These are phyloP conservation scores for Phalaenopsis aphrodite DNA, from an alignment of 106 monocot genomes.

Conservation along the genomic window DNA sequence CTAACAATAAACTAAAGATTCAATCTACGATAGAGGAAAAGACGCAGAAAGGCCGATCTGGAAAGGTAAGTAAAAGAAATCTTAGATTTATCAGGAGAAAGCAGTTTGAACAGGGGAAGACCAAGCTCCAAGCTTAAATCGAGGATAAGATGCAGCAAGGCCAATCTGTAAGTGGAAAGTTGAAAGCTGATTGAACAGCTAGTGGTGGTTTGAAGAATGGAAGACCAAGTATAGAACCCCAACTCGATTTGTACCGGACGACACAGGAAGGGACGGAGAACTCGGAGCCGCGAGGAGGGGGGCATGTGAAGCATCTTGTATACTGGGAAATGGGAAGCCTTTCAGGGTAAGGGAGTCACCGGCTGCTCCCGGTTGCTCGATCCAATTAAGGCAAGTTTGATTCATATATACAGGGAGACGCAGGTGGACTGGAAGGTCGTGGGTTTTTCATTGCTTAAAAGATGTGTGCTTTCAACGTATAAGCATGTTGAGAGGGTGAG, in stretches of 20 bases:
- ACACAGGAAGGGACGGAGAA: background rate
- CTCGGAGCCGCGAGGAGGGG: background rate
- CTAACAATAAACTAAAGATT: background rate
- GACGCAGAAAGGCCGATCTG: no score
- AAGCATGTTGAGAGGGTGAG: no score
- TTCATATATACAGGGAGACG: background rate
- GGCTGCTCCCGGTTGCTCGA: background rate
- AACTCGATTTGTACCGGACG: background rate
- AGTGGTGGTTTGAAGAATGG: background rate
- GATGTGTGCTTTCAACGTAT: no score
- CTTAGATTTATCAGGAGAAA: no score
- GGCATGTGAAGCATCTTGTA: background rate
- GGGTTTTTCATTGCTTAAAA: no score
- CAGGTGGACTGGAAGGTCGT: background rate
- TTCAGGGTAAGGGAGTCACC: background rate
- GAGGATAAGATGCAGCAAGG: background rate
- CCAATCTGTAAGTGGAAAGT: background rate
- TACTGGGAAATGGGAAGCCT: no score
- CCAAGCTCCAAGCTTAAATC: background rate
- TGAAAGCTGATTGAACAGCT: background rate
- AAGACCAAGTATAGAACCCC: background rate
- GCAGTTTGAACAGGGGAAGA: no score
- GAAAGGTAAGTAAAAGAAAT: no score
- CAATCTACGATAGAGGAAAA: background rate
- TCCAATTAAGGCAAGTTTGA: background rate